Evolutionary conservation across 306 rosid species (phyloP), one percentile per base, ranked within the genome.

Genomic region (Vigna hirtella): DNA sequence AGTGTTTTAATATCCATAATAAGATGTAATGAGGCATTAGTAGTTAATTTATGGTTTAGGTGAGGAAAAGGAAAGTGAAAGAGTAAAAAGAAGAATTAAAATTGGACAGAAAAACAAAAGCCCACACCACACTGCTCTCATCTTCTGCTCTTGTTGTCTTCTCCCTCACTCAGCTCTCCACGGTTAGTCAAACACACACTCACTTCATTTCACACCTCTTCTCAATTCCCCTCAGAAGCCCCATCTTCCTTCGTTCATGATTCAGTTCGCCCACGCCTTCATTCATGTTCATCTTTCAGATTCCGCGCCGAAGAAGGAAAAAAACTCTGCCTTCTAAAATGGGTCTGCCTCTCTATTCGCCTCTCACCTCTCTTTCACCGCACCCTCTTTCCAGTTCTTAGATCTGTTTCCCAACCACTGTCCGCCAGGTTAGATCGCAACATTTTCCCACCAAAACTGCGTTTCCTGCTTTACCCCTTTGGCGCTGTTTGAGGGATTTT

Each of bases 341-440:
- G 55, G 10, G 34, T 22, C 68, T 28, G 38, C 14, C 47, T 62
- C 20, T 34, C 6, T 32, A 28, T 32, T 34, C 24, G 2, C 45
- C 67, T 61, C 36, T 43, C 67, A 72, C 47, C 64, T 48, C 56
- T 57, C 38, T 81, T 74, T 64, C 84, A 45, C 55, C 48, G 55
- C 34, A 48, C 68, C 47, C 7, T 16, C 3, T 62, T 62, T 62
- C 13, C 22, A 20, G 13, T 56, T 66, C 18, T 49, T 72, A 70
- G 82, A 77, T 82, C 86, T 66, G 81, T 83, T 11, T 43, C 77
- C 71, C 12, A 8, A 43, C 51, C 81, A 48, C 42, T 64, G 24
- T 16, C 40, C 67, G 36, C 50, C 64, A 77, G 85, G 82, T 86
- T 75, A 86, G 89, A 83, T 86, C 87, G 80, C 42, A 55, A 63